Percentiles rank a stretch among this genome's conserved stretches.
phyloP scores from a whole-genome alignment of 2,329 filamentous ascomycete genomes.

The Trichoderma pleuroti region DNA sequence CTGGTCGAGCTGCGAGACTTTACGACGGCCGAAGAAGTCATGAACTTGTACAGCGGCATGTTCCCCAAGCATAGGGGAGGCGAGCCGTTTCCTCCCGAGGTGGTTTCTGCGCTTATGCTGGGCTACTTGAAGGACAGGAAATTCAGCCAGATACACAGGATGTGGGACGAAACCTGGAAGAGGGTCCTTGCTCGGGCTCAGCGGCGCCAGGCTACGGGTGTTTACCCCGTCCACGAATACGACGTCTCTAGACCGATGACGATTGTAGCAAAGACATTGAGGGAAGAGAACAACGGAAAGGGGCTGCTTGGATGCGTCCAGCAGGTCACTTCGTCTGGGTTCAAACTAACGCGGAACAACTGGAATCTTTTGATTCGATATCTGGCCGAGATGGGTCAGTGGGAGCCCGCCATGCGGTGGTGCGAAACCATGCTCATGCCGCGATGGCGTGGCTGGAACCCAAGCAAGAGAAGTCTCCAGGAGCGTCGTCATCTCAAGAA shows the following conservation, averaged over 20 bases:
- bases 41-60: conserved; percentile 49
- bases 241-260: conserved; percentile 49
- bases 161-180: conserved; percentile 62
- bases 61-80: conserved; percentile 34
- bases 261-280: conserved; percentile 46
- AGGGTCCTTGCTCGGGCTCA: conserved; percentile 42
- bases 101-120: conserved; percentile 66
- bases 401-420: conserved; percentile 64
- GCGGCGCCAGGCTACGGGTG: conserved; percentile 23
- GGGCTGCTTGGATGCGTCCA: conserved; percentile 51
- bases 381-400: conserved; percentile 58
- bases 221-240: conserved; percentile 50
- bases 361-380: conserved; percentile 76
- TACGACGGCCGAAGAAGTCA: conserved; percentile 54
- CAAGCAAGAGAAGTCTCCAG: conserved; percentile 23
- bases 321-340: conserved; percentile 62
- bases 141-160: conserved; percentile 57
- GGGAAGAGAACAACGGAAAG: conserved; percentile 39
- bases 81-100: conserved; percentile 45
- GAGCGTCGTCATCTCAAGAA: conserved; percentile 39
- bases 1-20: conserved; percentile 41
- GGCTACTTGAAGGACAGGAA: conserved; percentile 56
- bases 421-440: conserved; percentile 78
- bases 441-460: conserved; percentile 70
- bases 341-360: conserved; percentile 68